Conservation (phyloP, 441 rosid species). For the Erodium trifolium region DNA sequence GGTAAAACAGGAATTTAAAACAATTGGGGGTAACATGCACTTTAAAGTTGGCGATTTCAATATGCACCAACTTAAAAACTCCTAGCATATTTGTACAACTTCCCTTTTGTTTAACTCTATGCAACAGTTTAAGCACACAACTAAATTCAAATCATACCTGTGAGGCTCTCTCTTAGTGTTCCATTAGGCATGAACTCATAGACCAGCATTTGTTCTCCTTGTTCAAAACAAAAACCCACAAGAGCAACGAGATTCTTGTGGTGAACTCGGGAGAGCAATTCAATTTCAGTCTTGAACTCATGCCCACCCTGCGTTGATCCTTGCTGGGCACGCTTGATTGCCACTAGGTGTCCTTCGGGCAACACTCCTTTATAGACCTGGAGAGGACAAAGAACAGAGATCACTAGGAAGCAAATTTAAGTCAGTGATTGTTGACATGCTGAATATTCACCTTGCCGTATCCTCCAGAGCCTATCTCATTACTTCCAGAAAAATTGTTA, state of each 20-base stretch:
- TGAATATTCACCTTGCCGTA: slow-evolving; percentile 60
- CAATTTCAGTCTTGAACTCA: slow-evolving; percentile 96
- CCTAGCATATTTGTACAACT: too few species aligned
- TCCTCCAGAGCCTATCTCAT: slow-evolving; percentile 90
- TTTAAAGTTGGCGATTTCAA: too few species aligned
- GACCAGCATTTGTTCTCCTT: slow-evolving; percentile 90
- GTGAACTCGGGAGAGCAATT: slow-evolving; percentile 91
- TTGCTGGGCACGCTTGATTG: slow-evolving; percentile 86
- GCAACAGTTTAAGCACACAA: background rate
- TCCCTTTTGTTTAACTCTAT: background rate
- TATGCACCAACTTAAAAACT: too few species aligned
- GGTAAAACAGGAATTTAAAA: too few species aligned
- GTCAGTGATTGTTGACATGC: background rate
- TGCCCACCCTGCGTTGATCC: slow-evolving; percentile 93
- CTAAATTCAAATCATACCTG: slow-evolving; percentile 31
- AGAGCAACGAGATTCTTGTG: slow-evolving; percentile 93
- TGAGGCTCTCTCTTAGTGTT: slow-evolving; percentile 68
- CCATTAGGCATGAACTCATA: slow-evolving; percentile 88
- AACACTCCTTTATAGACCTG: slow-evolving; percentile 90
- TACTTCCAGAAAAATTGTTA: slow-evolving; percentile 54
- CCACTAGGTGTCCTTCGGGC: slow-evolving; percentile 63
- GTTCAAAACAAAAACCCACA: slow-evolving; percentile 88
- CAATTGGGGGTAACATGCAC: too few species aligned
- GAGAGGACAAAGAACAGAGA: slow-evolving; percentile 4
- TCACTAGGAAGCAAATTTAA: slow-evolving; percentile 4